Conservation (phyloP, 495 filamentous ascomycete genomes). For the Penicillium canariense region DNA sequence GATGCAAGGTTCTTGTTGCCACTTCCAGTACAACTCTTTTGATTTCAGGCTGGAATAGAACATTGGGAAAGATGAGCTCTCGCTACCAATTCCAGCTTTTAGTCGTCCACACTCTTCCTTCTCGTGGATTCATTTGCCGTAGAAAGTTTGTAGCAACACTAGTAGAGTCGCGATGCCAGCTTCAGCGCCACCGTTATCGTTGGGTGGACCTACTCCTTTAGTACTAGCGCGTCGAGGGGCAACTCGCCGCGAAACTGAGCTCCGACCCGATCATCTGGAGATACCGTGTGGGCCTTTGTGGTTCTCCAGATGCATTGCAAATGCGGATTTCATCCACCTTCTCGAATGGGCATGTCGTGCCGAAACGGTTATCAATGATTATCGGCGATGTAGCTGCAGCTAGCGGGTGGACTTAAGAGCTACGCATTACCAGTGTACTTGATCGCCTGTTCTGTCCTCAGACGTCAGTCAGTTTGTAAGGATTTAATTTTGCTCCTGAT, state of each 20-base stretch:
- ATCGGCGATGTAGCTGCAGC: slow-evolving; percentile 9
- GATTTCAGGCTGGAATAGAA: no score
- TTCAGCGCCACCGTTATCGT: background rate
- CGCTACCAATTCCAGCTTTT: no score
- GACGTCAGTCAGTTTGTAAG: background rate
- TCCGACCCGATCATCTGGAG: slow-evolving; percentile 16
- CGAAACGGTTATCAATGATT: slow-evolving; percentile 18
- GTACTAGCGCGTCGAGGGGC: slow-evolving; percentile 8
- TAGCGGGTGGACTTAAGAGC: slow-evolving; percentile 18
- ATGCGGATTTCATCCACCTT: slow-evolving; percentile 9
- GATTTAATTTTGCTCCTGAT: background rate
- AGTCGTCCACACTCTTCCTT: no score
- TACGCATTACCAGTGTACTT: slow-evolving; percentile 13
- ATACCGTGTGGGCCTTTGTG: slow-evolving; percentile 13
- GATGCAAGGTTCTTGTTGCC: background rate
- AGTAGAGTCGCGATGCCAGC: background rate
- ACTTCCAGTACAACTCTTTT: background rate
- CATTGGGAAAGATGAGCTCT: no score
- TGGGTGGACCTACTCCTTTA: slow-evolving; percentile 24
- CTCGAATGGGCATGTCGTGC: slow-evolving; percentile 22
- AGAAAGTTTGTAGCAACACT: background rate
- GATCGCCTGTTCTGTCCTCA: slow-evolving; percentile 8
- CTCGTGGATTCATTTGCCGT: no score
- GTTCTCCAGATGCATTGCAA: slow-evolving; percentile 5
- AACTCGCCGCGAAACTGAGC: background rate